Evolutionary conservation across 345 rosid genomes (phyloP).

Genomic region (Bretschneidera sinensis): DNA sequence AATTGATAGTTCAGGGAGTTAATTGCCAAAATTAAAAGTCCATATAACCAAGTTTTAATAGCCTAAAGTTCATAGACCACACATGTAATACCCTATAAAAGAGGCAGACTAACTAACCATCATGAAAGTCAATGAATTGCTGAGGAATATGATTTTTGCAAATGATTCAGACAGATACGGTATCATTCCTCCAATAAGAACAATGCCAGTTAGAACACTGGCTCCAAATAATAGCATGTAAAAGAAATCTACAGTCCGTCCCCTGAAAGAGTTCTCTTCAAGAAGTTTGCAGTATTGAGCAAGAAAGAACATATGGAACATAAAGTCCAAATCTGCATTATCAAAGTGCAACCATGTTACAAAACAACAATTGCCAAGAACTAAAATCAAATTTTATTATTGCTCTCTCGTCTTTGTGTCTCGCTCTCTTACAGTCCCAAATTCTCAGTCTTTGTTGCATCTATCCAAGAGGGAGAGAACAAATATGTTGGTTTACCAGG

Average conservation of each 20-base stretch:
- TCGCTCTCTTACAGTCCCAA: too few species aligned
- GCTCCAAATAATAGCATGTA: slow-evolving; percentile 98
- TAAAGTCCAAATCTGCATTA: slow-evolving; percentile 81
- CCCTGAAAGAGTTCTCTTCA: slow-evolving; percentile 96
- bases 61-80: too few species aligned
- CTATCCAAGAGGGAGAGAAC: too few species aligned
- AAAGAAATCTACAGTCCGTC: slow-evolving; percentile 95
- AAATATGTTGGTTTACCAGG: too few species aligned
- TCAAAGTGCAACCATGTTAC: slow-evolving; percentile 15
- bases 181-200: slow-evolving; percentile 90
- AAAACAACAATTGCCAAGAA: not conserved
- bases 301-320: slow-evolving; percentile 99
- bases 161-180: slow-evolving; percentile 88
- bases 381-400: too few species aligned
- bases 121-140: slow-evolving; percentile 99
- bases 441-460: too few species aligned
- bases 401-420: too few species aligned
- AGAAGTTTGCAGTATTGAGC: slow-evolving; percentile 98
- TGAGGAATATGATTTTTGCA: slow-evolving; percentile 88
- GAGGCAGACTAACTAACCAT: slow-evolving; percentile 54
- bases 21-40: too few species aligned
- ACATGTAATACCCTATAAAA: too few species aligned
- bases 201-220: slow-evolving; percentile 71
- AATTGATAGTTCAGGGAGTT: too few species aligned
- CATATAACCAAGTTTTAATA: too few species aligned